Evolutionary conservation across 208 protist species (phyloP).

Genomic region (Leishmania turanica): DNA sequence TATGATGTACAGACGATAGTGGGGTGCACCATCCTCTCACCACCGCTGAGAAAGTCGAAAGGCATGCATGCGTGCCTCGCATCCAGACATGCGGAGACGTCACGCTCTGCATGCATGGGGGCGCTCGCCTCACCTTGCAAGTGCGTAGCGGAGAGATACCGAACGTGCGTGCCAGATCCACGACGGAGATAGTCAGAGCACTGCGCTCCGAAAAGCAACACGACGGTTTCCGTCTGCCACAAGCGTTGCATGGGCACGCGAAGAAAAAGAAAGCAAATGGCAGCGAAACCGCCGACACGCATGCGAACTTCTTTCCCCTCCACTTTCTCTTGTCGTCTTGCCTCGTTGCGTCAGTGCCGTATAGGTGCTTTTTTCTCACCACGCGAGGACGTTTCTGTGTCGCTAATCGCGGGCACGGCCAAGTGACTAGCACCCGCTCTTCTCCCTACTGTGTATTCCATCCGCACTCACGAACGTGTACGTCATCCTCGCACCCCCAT

Average conservation of each 20-base stretch:
- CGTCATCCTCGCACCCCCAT: neutral
- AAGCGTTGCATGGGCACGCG: neutral
- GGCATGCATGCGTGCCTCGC: neutral
- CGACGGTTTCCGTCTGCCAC: neutral
- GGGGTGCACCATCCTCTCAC: neutral
- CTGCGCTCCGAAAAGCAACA: neutral
- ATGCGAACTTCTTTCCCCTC: neutral
- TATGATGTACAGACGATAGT: neutral
- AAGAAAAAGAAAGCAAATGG: neutral
- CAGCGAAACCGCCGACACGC: neutral
- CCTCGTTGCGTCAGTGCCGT: neutral
- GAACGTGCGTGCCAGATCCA: neutral
- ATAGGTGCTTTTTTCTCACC: neutral
- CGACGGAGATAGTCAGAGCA: neutral
- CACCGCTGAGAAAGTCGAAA: neutral
- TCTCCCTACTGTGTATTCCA: neutral
- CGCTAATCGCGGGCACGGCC: neutral
- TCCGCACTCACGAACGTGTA: neutral
- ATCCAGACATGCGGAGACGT: neutral
- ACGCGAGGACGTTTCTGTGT: neutral
- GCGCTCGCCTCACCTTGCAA: neutral
- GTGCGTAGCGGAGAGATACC: neutral
- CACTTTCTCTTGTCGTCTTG: neutral
- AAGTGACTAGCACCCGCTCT: neutral
- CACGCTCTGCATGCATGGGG: constrained; percentile 4